Evolutionary conservation across 2,329 filamentous ascomycete species (phyloP).

Genomic region (Calycina herbarum): DNA sequence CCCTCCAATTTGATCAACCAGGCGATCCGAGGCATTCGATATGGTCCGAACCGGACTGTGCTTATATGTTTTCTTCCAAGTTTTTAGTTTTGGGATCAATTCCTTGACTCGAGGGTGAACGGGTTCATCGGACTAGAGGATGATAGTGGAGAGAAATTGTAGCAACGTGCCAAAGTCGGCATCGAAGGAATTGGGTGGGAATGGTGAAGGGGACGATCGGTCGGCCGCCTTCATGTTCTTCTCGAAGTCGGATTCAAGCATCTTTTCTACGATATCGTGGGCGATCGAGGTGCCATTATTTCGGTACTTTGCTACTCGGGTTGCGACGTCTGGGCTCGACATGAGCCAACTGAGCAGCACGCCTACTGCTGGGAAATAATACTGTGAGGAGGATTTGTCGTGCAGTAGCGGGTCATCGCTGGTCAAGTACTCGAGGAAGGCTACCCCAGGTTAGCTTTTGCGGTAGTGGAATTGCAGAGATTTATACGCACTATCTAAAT

Average conservation of each 20-base stretch:
- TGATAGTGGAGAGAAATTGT: constrained; percentile 32
- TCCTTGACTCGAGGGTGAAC: constrained; percentile 26
- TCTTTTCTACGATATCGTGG: constrained; percentile 26
- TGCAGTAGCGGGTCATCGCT: constrained; percentile 25
- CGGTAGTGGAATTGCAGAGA: not conserved
- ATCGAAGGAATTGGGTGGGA: constrained; percentile 26
- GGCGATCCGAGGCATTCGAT: constrained; percentile 22
- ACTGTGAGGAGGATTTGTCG: constrained; percentile 25
- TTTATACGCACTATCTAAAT: constrained; percentile 16
- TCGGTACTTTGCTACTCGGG: constrained; percentile 22
- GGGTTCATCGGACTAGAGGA: constrained; percentile 24
- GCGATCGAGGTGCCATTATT: constrained; percentile 15
- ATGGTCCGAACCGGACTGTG: constrained; percentile 24
- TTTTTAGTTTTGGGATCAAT: constrained; percentile 24
- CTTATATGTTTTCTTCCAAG: constrained; percentile 25
- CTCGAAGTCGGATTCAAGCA: constrained; percentile 24
- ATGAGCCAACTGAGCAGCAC: constrained; percentile 29
- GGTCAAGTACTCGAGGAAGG: constrained; percentile 28
- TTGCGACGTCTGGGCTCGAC: constrained; percentile 28
- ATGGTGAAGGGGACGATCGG: constrained; percentile 6
- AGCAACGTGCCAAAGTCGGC: constrained; percentile 31
- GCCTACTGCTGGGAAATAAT: constrained; percentile 28
- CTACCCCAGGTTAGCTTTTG: not conserved
- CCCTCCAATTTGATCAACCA: constrained; percentile 28
- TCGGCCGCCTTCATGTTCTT: constrained; percentile 23